Percentiles rank a stretch among this genome's conserved stretches.
Evolutionary conservation across 2,329 filamentous ascomycete genomes (phyloP).

Genomic region (Neopestalotiopsis rosae): DNA sequence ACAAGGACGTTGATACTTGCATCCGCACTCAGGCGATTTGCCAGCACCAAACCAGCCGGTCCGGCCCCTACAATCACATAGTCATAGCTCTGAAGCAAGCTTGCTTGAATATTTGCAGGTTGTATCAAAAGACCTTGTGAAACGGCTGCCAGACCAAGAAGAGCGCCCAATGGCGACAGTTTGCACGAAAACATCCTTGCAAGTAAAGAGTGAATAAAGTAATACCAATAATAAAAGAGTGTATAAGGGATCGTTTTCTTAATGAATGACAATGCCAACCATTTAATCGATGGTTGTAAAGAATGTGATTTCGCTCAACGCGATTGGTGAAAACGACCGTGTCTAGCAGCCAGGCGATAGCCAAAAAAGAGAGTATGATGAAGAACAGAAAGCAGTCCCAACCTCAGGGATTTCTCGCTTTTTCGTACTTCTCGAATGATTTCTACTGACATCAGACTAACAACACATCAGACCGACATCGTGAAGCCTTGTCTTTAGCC

Average conservation of each 20-base stretch:
- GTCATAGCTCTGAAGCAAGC: conserved; percentile 20
- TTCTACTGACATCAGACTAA: neutral
- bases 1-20: conserved; percentile 7
- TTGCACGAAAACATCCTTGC: neutral
- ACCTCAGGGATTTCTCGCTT: neutral
- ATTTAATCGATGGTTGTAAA: neutral
- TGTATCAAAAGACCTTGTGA: conserved; percentile 11
- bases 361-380: conserved; percentile 1
- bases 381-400: neutral
- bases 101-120: conserved; percentile 6
- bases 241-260: neutral
- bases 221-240: neutral
- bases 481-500: neutral
- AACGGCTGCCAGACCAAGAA: conserved; percentile 3
- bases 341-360: neutral
- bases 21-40: conserved; percentile 26
- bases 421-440: conserved; percentile 1
- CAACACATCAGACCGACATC: neutral
- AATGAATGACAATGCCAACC: conserved; percentile 3
- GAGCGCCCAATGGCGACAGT: neutral
- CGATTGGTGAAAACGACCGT: neutral
- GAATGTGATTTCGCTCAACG: conserved; percentile 1
- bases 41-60: conserved; percentile 24
- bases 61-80: conserved; percentile 27
- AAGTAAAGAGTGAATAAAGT: neutral